phyloP scores from a whole-genome alignment of 139 green algal genomes.

The Asterochloris erici region DNA sequence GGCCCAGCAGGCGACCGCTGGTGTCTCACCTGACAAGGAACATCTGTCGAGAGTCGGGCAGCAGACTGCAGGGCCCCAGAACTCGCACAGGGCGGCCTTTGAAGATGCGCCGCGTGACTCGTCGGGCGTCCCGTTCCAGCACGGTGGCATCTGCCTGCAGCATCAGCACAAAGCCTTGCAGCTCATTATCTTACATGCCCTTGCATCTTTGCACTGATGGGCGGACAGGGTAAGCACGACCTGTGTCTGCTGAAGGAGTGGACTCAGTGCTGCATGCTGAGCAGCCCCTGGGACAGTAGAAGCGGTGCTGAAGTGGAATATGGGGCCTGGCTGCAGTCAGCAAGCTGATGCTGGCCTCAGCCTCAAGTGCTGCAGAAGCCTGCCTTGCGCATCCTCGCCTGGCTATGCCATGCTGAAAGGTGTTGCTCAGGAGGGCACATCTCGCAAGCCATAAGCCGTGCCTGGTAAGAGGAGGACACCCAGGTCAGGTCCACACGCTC shows the following conservation, averaged over 20 bases:
- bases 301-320: not conserved
- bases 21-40: constrained; percentile 2
- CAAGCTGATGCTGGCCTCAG: too few relatives aligned
- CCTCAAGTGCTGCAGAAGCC: too few relatives aligned
- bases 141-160: not conserved
- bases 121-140: not conserved
- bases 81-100: constrained; percentile 2
- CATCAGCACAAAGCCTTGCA: not conserved
- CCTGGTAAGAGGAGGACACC: not conserved
- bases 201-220: not conserved
- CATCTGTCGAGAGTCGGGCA: constrained; percentile 5
- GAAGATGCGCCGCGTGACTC: not conserved
- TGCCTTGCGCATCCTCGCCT: too few relatives aligned
- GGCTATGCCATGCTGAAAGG: too few relatives aligned
- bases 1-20: not conserved
- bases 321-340: too few relatives aligned
- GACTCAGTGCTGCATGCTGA: not conserved
- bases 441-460: not conserved
- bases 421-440: too few relatives aligned
- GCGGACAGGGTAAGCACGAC: not conserved
- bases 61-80: not conserved
- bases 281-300: not conserved
- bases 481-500: constrained; percentile 17
- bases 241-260: not conserved
- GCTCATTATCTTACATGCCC: not conserved